Evolutionary conservation across 192 early-diverging fungal genomes (phyloP).

Genomic region (Coemansia asiatica): DNA sequence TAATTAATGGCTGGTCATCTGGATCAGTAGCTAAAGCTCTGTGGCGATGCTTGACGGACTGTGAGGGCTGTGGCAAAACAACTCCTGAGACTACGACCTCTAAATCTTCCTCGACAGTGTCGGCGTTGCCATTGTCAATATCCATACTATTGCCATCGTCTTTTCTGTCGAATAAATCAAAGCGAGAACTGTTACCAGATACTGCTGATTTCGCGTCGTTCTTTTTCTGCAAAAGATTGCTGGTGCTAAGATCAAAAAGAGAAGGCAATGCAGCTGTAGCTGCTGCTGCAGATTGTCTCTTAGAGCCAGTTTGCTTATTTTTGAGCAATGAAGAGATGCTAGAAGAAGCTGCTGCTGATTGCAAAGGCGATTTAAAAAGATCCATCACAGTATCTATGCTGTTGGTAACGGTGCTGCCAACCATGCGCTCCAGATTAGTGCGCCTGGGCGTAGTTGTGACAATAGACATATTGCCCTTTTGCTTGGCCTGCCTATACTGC

Average conservation of each 20-base stretch:
- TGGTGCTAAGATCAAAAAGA: background rate
- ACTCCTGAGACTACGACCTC: background rate
- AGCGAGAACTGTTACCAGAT: background rate
- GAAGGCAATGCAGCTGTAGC: background rate
- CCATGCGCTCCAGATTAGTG: slow-evolving; percentile 3
- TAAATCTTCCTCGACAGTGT: background rate
- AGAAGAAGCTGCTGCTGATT: background rate
- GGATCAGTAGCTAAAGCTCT: background rate
- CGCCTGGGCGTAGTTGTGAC: background rate
- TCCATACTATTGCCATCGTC: background rate
- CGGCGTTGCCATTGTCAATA: background rate
- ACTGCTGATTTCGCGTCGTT: background rate
- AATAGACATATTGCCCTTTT: background rate
- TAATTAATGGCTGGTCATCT: background rate
- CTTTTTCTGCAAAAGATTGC: background rate
- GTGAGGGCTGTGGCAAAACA: background rate
- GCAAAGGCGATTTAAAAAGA: background rate
- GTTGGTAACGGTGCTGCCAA: background rate
- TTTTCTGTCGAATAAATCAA: background rate
- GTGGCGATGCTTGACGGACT: background rate
- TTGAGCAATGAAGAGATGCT: background rate
- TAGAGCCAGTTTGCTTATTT: background rate
- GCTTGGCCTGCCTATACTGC: background rate
- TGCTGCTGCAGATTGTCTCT: background rate
- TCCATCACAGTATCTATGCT: background rate